Evolutionary conservation across 768 basidiomycete species (phyloP), one percentile per base, ranked within the genome.

Genomic region (Pleurotus eryngii): DNA sequence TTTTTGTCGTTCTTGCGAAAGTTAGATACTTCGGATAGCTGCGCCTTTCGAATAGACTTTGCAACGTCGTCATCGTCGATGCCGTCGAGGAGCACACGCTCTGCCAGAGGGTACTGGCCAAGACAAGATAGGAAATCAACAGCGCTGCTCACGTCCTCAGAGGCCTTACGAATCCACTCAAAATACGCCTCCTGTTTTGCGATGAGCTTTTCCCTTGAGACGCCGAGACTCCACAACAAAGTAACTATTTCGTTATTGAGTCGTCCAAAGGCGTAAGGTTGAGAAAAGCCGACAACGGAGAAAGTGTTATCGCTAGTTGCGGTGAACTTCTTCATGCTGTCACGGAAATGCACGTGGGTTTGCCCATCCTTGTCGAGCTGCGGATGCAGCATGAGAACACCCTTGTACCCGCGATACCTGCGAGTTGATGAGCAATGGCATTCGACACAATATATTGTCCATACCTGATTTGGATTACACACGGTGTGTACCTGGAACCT

Each of bases 331-430:
- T 82, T 86, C 83, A 86, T 86, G 67, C 86, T 87, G 57, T 81
- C 78, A 17, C 86, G 77, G 61, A 89, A 87, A 58, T 85, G 74
- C 11, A 78, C 81, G 0, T 81, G 69, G 49, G 78, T 73, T 48
- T 71, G 64, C 54, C 75, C 76, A 46, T 79, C 71, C 22, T 62
- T 67, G 60, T 84, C 82, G 22, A 89, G 70, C n/a, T 77, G 70
- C 0, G 84, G 84, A 62, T 87, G 83, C 2, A 86, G 69, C 83
- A 85, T 85, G 18, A 87, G 66, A 5, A 88, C 86, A 4, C 86
- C 86, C 70, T 88, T 88, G 64, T 89, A 87, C 7, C 86, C 86
- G n/a, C 78, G 68, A 63, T 87, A 88, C 53, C 85, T 87, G 22
- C 9, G 49, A 18, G 18, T 38, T 43, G 6, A 26, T 9, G 40